Evolutionary conservation across 108 stramenopile genomes (phyloP), one percentile per base, ranked within the genome.

Genomic region (Stephanodiscus minutulus): DNA sequence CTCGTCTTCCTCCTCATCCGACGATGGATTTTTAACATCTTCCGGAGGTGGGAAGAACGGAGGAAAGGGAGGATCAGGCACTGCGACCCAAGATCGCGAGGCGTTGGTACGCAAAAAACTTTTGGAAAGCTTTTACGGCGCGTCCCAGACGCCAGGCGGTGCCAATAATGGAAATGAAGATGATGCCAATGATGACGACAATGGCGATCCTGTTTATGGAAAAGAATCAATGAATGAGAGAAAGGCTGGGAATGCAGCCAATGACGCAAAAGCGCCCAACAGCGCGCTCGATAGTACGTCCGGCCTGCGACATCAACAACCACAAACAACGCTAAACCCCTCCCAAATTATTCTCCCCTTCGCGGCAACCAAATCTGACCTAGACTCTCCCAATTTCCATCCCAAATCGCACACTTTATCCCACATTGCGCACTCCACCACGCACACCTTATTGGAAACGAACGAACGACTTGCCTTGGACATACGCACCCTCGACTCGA

Each of bases 401-500:
- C 85, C 88, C 2, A 36, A 44, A 5, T 74, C 66, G 33, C 87
- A 92, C 70, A 91, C 88, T 12, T 46, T 68, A 9, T 73, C 83
- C 9, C 85, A 87, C 65, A 81, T 95, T 56, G 71, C 80, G 4
- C 58, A 68, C 25, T 79, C 81, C 21, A 67, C 77, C 43, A 71
- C 83, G 11, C 86, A 87, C 47, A 69, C 81, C 0, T 55, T 95
- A n/a, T 79, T 95, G 17, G 89, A 91, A 72, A 75, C 68, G 7
- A 86, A 92, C 59, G 90, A 95, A 71, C 68, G 70, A 0, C 64
- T 95, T 48, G 83, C 94, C 11, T 70, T 87, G 31, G 88, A 91
- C 66, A 88, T 95, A 28, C 83, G 94, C 24, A 87, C 86, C 0
- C 80, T 99, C 15, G 98, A 98, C 78, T 88, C 92, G 50, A 91